A percentile compares a stretch with the other conserved stretches of the same genome.
phyloP scores from a whole-genome alignment of 805 yeast species.

The Saccharomycopsis synnaedendra region DNA sequence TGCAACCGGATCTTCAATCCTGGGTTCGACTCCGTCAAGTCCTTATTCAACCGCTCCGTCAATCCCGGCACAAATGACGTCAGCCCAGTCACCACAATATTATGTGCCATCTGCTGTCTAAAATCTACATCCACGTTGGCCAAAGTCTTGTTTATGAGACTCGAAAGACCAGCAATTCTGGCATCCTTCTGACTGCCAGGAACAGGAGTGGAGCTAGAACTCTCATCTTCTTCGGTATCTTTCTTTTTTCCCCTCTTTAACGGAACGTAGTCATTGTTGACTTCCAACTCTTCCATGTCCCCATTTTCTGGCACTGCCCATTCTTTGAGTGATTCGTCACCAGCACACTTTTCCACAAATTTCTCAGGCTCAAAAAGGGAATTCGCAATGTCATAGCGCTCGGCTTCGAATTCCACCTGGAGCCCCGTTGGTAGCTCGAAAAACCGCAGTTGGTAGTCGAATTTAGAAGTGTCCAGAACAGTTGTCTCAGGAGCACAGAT shows the following conservation, averaged over 20 bases:
- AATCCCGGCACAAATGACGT: conserved; percentile 72
- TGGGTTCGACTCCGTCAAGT: conserved; percentile 59
- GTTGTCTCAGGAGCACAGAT: conserved; percentile 41
- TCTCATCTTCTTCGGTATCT: conserved; percentile 19
- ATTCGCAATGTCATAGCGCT: conserved; percentile 57
- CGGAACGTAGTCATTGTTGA: conserved; percentile 61
- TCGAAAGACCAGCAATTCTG: conserved; percentile 9
- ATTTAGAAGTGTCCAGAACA: conserved; percentile 19
- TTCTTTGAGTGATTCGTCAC: conserved; percentile 18
- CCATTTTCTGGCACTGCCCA: conserved; percentile 36
- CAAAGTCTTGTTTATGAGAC: conserved; percentile 16
- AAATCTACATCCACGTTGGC: conserved; percentile 60
- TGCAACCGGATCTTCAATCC: conserved; percentile 78
- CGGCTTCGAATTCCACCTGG: conserved; percentile 44
- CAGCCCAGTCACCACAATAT: conserved; percentile 81
- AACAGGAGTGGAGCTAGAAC: conserved; percentile 19
- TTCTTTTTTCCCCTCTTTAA: conserved; percentile 44
- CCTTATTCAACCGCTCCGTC: conserved; percentile 64
- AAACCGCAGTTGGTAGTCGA: conserved; percentile 25
- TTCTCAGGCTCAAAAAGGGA: conserved; percentile 55
- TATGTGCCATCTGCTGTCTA: conserved; percentile 79
- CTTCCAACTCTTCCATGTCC: conserved; percentile 32
- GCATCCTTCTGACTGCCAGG: not conserved
- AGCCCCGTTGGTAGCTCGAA: conserved; percentile 77
- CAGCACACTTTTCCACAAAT: conserved; percentile 21